Percentiles rank a stretch among this genome's conserved stretches.
These are phyloP conservation scores for Russula virescens DNA, from an alignment of 768 basidiomycete species.

Conservation along the genomic window DNA sequence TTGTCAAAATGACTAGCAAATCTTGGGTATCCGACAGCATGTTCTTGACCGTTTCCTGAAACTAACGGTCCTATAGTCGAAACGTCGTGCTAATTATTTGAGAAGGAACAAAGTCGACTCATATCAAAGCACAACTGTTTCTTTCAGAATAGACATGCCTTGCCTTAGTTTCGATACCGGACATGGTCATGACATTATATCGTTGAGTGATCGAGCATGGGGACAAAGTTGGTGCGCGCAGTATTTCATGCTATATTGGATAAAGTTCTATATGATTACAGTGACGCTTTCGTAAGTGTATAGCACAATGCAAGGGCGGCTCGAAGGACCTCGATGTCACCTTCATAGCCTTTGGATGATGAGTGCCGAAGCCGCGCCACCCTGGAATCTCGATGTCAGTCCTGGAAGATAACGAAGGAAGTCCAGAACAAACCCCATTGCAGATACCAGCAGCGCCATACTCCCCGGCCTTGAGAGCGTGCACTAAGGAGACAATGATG, in stretches of 20 bases:
- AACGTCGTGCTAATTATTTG: too few species aligned
- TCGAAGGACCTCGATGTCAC: neutral
- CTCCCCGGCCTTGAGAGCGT: conserved; percentile 86
- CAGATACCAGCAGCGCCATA: conserved; percentile 96
- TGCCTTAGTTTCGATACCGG: neutral
- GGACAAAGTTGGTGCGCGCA: neutral
- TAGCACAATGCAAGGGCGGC: neutral
- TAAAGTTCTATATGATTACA: conserved; percentile 11
- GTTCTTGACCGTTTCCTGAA: too few species aligned
- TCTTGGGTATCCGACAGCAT: too few species aligned
- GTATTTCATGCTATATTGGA: neutral
- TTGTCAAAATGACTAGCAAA: too few species aligned
- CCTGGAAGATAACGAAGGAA: neutral
- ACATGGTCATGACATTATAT: neutral
- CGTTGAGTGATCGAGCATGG: neutral
- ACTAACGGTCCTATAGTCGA: too few species aligned
- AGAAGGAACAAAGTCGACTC: too few species aligned
- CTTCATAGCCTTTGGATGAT: conserved; percentile 74
- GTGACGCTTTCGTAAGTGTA: neutral
- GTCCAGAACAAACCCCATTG: conserved; percentile 71
- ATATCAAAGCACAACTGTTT: too few species aligned
- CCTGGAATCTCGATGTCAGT: conserved; percentile 41
- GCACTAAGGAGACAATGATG: conserved; percentile 88
- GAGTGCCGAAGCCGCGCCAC: conserved; percentile 88
- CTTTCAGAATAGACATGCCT: too few species aligned